Base-by-base conservation (phyloP, 441 rosid species). In the Arabidopsis lyrata region DNA sequence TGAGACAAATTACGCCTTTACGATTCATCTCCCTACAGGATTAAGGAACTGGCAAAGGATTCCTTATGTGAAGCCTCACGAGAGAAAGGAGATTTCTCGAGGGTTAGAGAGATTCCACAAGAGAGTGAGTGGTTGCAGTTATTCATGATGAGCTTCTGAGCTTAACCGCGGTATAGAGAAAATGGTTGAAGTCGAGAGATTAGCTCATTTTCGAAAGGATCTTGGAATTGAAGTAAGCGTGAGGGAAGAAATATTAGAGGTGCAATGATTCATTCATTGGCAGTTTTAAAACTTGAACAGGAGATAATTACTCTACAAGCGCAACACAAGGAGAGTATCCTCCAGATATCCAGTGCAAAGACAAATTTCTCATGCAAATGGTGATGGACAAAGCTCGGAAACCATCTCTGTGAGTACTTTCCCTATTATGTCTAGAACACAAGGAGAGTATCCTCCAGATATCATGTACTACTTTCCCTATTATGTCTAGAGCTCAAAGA, bases 341-440 rank as follows among this genome's bases (percentile, higher is more conserved):
- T 75, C 89, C 84, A 20, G 97, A 89, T 77, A 84, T 95, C 96
- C 97, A 88, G 77, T 90, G 99, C 87, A 95, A 88, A 80, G 98
- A 95, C 83, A 95, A 92, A 72, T 95, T 95, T 85, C 96, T 95
- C 74, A 77, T 95, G 67, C 99, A 88, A 82, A 66, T 83, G 85
- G 70, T 72, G 78, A 87, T 79, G 56, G 79, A 55, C 78, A 45
- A 58, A 84, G 85, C 81, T 80, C 86, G 15, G 98, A 88, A 73
- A 75, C 82, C 63, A 81, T 82, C 70, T 54, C 87, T 63, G 98
- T 92, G 75, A 88, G 97, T 88, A 73, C 58, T n/a, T n/a, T n/a
- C n/a, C n/a, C n/a, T n/a, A n/a, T n/a, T n/a, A n/a, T n/a, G n/a
- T n/a, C n/a, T n/a, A n/a, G n/a, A n/a, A n/a, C n/a, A n/a, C n/a